Conservation (phyloP, 306 rosid genomes). For the Dryas octopetala region DNA sequence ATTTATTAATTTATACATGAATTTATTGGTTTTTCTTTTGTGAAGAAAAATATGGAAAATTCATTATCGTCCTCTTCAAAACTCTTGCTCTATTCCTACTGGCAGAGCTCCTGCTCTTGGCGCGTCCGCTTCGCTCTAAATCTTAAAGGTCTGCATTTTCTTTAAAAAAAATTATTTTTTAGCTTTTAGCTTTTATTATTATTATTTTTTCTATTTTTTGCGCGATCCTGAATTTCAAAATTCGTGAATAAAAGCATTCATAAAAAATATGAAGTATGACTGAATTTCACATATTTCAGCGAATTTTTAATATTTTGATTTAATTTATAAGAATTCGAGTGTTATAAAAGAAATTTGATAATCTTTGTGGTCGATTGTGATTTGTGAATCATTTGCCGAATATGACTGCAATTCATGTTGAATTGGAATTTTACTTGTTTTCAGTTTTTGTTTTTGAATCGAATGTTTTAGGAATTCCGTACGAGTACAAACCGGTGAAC, state of each 20-base stretch:
- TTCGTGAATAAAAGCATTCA: not conserved
- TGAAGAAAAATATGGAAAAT: not conserved
- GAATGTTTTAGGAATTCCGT: slow-evolving; percentile 36
- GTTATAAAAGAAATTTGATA: no score
- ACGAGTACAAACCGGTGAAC: slow-evolving; percentile 45
- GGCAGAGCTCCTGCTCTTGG: slow-evolving; percentile 56
- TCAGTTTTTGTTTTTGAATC: not conserved
- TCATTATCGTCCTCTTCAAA: slow-evolving; percentile 22
- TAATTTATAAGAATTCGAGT: no score
- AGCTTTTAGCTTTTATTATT: not conserved
- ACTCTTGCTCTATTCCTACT: slow-evolving; percentile 41
- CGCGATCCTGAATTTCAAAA: not conserved
- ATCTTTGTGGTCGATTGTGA: not conserved
- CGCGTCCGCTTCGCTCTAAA: slow-evolving; percentile 51
- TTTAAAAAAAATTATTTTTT: not conserved
- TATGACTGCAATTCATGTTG: not conserved
- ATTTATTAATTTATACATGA: not conserved
- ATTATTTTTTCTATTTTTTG: not conserved
- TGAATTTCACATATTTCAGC: not conserved
- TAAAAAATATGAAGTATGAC: no score
- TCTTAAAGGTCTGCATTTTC: slow-evolving; percentile 40
- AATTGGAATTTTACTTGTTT: not conserved
- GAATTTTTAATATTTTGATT: no score
- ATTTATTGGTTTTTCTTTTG: not conserved
- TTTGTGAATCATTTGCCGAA: not conserved